Conservation (phyloP, 306 rosid species). For the Corylus americana region DNA sequence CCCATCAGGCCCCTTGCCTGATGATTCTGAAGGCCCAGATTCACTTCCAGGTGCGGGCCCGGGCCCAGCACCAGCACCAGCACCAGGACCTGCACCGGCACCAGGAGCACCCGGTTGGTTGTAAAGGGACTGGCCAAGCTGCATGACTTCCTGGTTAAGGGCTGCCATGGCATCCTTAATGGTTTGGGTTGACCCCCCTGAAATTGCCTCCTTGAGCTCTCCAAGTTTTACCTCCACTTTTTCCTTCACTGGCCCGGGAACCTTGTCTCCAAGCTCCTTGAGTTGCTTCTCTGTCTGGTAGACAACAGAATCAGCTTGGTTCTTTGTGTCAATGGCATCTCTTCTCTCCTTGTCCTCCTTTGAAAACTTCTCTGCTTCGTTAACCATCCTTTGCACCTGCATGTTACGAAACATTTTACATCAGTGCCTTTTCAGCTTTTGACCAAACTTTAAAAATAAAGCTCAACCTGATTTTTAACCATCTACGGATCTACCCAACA, state of each 20-base stretch:
- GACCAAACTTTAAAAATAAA: not conserved
- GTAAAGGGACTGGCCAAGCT: slow-evolving; percentile 88
- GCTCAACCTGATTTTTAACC: not conserved
- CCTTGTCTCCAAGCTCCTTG: slow-evolving; percentile 92
- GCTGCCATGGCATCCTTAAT: slow-evolving; percentile 89
- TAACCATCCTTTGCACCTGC: slow-evolving; percentile 85
- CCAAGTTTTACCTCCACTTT: slow-evolving; percentile 87
- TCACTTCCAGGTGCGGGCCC: slow-evolving; percentile 62
- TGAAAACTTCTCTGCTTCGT: slow-evolving; percentile 73
- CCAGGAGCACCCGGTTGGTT: slow-evolving; percentile 82
- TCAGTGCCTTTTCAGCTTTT: not conserved
- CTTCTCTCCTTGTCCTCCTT: slow-evolving; percentile 93
- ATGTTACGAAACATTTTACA: slow-evolving; percentile 7
- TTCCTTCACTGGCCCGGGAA: slow-evolving; percentile 83
- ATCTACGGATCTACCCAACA: not conserved
- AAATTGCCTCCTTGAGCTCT: slow-evolving; percentile 79
- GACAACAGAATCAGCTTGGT: slow-evolving; percentile 91
- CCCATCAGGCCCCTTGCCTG: slow-evolving; percentile 73
- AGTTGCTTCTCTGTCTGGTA: slow-evolving; percentile 94
- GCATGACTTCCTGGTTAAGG: slow-evolving; percentile 97
- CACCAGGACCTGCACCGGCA: slow-evolving; percentile 40
- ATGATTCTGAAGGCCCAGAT: slow-evolving; percentile 67
- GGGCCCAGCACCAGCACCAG: slow-evolving; percentile 37
- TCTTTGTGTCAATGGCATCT: slow-evolving; percentile 87
- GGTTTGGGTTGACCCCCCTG: slow-evolving; percentile 70